Evolutionary conservation across 2,329 filamentous ascomycete species (phyloP).

Genomic region (Hypoxylon sp.): DNA sequence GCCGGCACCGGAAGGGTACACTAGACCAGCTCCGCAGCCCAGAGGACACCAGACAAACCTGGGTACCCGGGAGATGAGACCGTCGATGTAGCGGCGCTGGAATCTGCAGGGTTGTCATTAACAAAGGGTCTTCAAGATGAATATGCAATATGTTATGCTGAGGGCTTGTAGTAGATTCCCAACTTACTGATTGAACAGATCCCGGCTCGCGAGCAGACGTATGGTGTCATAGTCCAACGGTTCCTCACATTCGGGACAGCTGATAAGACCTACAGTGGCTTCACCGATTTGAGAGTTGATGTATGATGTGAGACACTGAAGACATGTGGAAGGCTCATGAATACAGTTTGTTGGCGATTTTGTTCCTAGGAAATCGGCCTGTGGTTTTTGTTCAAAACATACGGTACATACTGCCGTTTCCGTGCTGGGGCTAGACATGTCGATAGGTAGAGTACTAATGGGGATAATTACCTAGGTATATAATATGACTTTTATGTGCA

Average conservation of each 20-base stretch:
- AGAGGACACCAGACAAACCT: conserved; percentile 67
- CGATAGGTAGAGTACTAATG: neutral
- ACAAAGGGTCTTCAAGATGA: neutral
- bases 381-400: conserved; percentile 33
- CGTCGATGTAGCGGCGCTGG: conserved; percentile 19
- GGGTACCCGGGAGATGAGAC: conserved; percentile 53
- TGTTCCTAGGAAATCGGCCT: conserved; percentile 6
- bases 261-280: conserved; percentile 2
- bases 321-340: conserved; percentile 31
- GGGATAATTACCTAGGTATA: too few species aligned
- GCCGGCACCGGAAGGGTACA: conserved; percentile 57
- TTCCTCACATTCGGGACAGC: conserved; percentile 64
- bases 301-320: conserved; percentile 22
- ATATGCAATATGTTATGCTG: neutral
- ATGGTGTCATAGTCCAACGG: conserved; percentile 59
- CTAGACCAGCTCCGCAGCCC: conserved; percentile 64
- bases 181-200: conserved; percentile 57
- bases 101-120: conserved; percentile 21
- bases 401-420: conserved; percentile 14
- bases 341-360: conserved; percentile 24
- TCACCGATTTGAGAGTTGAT: conserved; percentile 32
- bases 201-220: conserved; percentile 56
- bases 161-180: neutral
- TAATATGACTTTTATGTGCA: too few species aligned
- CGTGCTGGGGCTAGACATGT: neutral